Conservation (phyloP, 805 yeast genomes). For the Starmerella asiatica region DNA sequence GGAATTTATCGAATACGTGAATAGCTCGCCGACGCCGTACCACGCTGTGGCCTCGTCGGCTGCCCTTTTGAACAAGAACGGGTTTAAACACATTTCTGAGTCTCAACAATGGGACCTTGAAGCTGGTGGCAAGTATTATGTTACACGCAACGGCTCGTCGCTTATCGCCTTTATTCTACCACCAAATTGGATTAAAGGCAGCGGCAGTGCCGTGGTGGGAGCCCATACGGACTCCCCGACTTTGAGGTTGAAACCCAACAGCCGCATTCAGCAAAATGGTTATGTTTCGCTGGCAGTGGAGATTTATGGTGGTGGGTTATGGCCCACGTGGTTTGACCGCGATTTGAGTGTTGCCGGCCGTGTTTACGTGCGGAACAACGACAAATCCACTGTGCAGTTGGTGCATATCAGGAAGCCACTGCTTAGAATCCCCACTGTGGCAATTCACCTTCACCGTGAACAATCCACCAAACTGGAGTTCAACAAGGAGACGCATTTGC, state of each 20-base stretch:
- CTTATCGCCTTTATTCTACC: conserved; percentile 81
- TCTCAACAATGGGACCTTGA: conserved; percentile 50
- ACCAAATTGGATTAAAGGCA: conserved; percentile 54
- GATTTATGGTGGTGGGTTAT: conserved; percentile 88
- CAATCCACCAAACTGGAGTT: conserved; percentile 62
- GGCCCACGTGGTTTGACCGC: conserved; percentile 96
- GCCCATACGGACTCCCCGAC: conserved; percentile 96
- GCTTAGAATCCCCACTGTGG: conserved; percentile 84
- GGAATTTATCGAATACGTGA: conserved; percentile 40
- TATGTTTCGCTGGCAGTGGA: conserved; percentile 78
- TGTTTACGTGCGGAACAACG: conserved; percentile 50
- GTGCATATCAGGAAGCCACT: conserved; percentile 73
- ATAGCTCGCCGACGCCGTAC: conserved; percentile 83
- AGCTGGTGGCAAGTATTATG: conserved; percentile 58
- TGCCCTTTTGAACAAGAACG: conserved; percentile 40
- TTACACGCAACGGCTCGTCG: conserved; percentile 82
- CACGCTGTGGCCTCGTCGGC: conserved; percentile 71
- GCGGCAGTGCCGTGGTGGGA: conserved; percentile 78
- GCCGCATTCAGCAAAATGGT: conserved; percentile 51
- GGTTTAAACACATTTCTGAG: conserved; percentile 64
- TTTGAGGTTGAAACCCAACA: conserved; percentile 77
- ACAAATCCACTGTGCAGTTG: conserved; percentile 44
- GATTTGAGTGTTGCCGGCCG: conserved; percentile 87
- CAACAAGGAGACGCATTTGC: conserved; percentile 73
- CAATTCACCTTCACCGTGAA: conserved; percentile 76